Base-by-base conservation (phyloP, 225 moss, liverwort and hornwort species). In the Sphagnum tenellum region DNA sequence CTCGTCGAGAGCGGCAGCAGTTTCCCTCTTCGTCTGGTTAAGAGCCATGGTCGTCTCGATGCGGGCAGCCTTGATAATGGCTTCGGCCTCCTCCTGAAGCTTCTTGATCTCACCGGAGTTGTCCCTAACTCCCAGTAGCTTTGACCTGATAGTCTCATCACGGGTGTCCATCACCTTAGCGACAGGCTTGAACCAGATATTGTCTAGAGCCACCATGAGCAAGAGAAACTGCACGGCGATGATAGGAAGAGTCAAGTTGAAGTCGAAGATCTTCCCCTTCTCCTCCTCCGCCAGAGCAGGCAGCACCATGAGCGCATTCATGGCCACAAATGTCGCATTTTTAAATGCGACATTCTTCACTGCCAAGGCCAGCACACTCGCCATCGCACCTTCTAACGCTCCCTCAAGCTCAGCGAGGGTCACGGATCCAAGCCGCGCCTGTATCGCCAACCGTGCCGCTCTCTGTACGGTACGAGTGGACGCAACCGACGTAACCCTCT, bases 241-340 rank as follows among this genome's bases (percentile, higher is more conserved):
- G 69, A 98, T 92, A 1, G 96, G 96, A 13, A 98, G 79, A 11
- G 96, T 98, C 55, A 90, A 59, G 71, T 98, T 98, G 77, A 98
- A 92, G 79, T 98, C 92, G 57, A 98, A 92, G 63, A 98, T 98
- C 78, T 98, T 98, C 6, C 96, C 96, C 79, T 98, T 98, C 0
- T 80, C 80, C 76, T 91, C 64, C 74, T 88, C 95, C 4, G 29
- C 29, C 29, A 98, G 63, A 8, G 96, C 92, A 0, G 96, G 96
- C 71, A 98, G 65, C 14, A 87, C 77, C 69, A 98, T 65, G 12
- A 98, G 74, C 60, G 83, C 92, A 49, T 98, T 92, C 57, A 85
- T 78, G 8, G 92, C 89, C 50, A 98, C 56, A 55, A 92, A 76
- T 12, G 83, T 82, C 3, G 85, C 90, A 68, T 90, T 89, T 71